Evolutionary conservation across 345 rosid genomes (phyloP).

Genomic region (Gossypium sturtianum): DNA sequence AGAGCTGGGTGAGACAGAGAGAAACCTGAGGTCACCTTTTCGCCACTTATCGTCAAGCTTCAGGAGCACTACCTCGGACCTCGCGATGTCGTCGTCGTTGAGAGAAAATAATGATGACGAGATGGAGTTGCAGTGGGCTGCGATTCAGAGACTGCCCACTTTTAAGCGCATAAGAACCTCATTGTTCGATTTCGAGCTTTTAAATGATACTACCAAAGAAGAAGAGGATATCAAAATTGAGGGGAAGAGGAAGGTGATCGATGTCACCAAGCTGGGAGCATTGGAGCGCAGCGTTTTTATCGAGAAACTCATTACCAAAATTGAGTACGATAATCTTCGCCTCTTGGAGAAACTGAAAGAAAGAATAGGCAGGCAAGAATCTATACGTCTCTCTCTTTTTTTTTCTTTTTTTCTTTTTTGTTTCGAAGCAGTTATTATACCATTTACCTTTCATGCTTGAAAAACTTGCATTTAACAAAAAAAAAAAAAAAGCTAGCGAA

Average conservation of each 20-base stretch:
- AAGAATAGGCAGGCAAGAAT: conserved; percentile 32
- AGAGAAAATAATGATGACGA: conserved; percentile 17
- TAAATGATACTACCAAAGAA: not conserved
- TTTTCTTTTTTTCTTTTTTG: too few species aligned
- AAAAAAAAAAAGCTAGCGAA: not conserved
- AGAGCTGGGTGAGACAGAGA: not conserved
- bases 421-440: too few species aligned
- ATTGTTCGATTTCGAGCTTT: conserved; percentile 10
- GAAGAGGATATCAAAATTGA: not conserved
- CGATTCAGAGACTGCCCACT: conserved; percentile 37
- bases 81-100: not conserved
- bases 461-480: not conserved
- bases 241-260: conserved; percentile 9
- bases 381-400: not conserved
- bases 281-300: conserved; percentile 27
- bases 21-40: not conserved
- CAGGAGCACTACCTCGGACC: not conserved
- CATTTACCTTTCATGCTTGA: not conserved
- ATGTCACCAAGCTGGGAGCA: conserved; percentile 34
- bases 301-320: conserved; percentile 27
- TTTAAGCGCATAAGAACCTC: conserved; percentile 17
- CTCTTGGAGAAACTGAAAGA: conserved; percentile 33
- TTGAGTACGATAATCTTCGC: conserved; percentile 36
- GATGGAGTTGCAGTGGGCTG: conserved; percentile 35
- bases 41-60: not conserved